A percentile compares a stretch with the other conserved stretches of the same genome.
Evolutionary conservation across 805 yeast species (phyloP).

Genomic region (Vanderwaltozyma verrucispora): DNA sequence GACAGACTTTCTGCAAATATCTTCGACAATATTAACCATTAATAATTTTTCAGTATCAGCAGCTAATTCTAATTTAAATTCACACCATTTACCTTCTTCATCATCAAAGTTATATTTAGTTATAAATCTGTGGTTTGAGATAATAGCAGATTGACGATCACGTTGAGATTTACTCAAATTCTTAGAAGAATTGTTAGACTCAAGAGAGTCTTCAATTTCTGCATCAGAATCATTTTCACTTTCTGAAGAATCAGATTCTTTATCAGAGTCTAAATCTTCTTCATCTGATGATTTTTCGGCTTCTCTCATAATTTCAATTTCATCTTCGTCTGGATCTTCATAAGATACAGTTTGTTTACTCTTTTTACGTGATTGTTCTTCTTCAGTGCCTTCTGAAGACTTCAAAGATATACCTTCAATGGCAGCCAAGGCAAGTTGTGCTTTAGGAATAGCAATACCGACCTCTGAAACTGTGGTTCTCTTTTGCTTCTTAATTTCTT

Average conservation of each 20-base stretch:
- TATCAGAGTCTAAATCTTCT: conserved; percentile 34
- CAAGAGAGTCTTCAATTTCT: conserved; percentile 22
- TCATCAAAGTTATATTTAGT: conserved; percentile 86
- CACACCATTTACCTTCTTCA: conserved; percentile 82
- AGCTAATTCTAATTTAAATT: conserved; percentile 71
- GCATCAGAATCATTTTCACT: conserved; percentile 32
- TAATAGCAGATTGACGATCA: conserved; percentile 78
- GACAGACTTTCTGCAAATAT: conserved; percentile 77
- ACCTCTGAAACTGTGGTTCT: conserved; percentile 47
- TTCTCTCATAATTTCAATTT: conserved; percentile 76
- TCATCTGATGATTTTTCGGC: conserved; percentile 75
- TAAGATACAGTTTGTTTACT: conserved; percentile 83
- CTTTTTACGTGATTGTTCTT: conserved; percentile 49
- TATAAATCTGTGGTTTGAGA: conserved; percentile 61
- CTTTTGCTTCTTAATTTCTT: conserved; percentile 77
- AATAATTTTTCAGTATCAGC: conserved; percentile 84
- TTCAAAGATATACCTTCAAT: conserved; percentile 29
- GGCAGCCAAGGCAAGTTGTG: conserved; percentile 36
- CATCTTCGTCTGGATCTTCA: conserved; percentile 94
- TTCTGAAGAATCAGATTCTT: conserved; percentile 37
- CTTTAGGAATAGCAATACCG: conserved; percentile 60
- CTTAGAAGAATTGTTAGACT: conserved; percentile 19
- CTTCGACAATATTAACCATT: conserved; percentile 96
- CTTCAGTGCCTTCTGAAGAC: conserved; percentile 38
- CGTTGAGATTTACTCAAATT: conserved; percentile 51